phyloP scores from a whole-genome alignment of 805 yeast species.

The Metschnikowia rubicola region DNA sequence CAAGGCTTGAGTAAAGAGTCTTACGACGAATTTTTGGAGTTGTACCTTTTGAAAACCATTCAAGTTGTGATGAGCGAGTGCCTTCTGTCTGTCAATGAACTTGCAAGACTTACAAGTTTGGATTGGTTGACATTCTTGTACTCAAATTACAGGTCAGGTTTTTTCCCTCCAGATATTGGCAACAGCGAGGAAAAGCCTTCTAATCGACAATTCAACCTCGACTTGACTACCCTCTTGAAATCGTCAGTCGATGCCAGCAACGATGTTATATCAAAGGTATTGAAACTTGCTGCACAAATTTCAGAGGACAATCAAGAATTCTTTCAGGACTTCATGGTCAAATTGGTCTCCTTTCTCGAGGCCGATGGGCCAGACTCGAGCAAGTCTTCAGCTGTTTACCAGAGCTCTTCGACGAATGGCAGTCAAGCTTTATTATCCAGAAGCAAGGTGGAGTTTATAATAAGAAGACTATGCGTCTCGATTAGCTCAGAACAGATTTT shows the following conservation, averaged over 20 bases:
- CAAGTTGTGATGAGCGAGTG: conserved; percentile 67
- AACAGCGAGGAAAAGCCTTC: conserved; percentile 29
- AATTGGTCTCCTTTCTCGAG: conserved; percentile 65
- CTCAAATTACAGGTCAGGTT: conserved; percentile 47
- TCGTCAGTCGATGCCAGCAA: conserved; percentile 70
- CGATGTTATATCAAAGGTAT: conserved; percentile 69
- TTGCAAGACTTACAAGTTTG: conserved; percentile 75
- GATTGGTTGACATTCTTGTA: conserved; percentile 89
- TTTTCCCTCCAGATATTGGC: conserved; percentile 22
- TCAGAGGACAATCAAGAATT: conserved; percentile 73
- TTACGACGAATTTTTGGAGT: conserved; percentile 39
- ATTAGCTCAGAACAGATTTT: conserved; percentile 81
- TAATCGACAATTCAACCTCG: conserved; percentile 27
- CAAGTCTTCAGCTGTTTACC: conserved; percentile 29
- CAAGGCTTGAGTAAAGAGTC: conserved; percentile 40
- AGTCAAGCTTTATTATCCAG: conserved; percentile 48
- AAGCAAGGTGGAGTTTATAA: conserved; percentile 61
- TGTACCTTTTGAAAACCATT: conserved; percentile 49
- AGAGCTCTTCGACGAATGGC: conserved; percentile 1
- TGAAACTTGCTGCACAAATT: conserved; percentile 69
- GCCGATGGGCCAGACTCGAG: conserved; percentile 42
- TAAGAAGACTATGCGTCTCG: conserved; percentile 78
- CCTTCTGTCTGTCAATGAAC: conserved; percentile 51
- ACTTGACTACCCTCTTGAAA: conserved; percentile 72
- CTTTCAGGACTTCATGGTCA: conserved; percentile 70